Evolutionary conservation across 371 early-diverging fungal genomes (phyloP).

Genomic region (Paraphysoderma sedebokerense): DNA sequence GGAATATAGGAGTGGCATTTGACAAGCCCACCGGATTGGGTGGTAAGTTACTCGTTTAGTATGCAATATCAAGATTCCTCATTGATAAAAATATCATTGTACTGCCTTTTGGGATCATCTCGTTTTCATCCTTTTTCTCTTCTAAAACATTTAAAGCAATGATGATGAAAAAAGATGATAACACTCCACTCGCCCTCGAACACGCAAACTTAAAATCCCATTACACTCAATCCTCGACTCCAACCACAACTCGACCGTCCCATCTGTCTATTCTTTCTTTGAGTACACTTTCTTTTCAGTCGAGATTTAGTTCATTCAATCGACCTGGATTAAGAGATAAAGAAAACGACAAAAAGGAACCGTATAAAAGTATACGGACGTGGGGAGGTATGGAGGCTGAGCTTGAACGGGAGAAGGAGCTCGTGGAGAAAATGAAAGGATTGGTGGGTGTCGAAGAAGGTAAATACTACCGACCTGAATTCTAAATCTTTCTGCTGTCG

Average conservation of each 20-base stretch:
- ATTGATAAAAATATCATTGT: background rate
- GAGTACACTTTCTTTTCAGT: too few species aligned
- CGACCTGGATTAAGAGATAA: background rate
- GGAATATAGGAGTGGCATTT: conserved; percentile 71
- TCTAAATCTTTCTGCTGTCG: background rate
- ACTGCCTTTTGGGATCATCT: background rate
- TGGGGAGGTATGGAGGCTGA: background rate
- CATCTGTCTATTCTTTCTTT: background rate
- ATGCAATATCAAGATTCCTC: background rate
- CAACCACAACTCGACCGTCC: background rate
- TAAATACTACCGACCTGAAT: background rate
- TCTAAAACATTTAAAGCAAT: background rate
- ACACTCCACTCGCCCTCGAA: background rate
- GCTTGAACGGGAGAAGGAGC: conserved; percentile 3
- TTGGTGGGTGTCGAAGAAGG: conserved; percentile 1
- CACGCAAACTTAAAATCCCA: background rate
- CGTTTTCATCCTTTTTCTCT: conserved; percentile 3
- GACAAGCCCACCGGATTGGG: conserved; percentile 83
- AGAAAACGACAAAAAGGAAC: background rate
- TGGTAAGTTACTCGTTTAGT: conserved; percentile 20
- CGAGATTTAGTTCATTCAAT: background rate
- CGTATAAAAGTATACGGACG: background rate
- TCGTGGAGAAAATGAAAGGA: background rate
- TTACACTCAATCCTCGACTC: conserved; percentile 1
- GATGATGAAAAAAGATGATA: background rate